A percentile compares a stretch with the other conserved stretches of the same genome.
phyloP scores from a whole-genome alignment of 305 asterid species.

The Solanum chacoense region DNA sequence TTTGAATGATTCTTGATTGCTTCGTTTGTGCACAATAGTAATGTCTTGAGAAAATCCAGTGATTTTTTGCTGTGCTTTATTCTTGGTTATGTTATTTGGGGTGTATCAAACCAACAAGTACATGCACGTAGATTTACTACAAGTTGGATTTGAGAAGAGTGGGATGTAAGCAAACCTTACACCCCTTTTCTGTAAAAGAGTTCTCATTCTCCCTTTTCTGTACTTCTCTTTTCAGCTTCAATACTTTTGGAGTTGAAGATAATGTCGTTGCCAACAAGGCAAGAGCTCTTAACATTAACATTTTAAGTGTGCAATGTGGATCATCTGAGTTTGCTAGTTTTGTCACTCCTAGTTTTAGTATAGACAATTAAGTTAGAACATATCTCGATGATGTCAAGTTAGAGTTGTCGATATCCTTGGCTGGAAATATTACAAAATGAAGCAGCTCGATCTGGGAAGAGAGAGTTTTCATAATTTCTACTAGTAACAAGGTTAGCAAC shows the following conservation, averaged over 20 bases:
- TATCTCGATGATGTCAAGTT: background rate
- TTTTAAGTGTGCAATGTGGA: no score
- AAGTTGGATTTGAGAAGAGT: background rate
- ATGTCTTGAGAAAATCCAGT: background rate
- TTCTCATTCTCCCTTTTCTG: background rate
- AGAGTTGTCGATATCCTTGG: background rate
- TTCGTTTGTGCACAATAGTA: background rate
- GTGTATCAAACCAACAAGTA: background rate
- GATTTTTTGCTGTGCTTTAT: background rate
- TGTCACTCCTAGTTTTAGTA: background rate
- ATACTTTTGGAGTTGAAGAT: background rate
- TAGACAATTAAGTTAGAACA: background rate
- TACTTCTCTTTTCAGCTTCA: background rate
- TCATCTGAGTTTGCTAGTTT: background rate
- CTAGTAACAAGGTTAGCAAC: background rate
- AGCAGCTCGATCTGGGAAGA: background rate
- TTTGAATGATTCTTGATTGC: background rate
- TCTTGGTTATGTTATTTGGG: background rate
- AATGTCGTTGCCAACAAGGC: no score
- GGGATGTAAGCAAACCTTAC: background rate
- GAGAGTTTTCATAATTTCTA: background rate
- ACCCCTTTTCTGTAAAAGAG: background rate
- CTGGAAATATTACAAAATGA: background rate
- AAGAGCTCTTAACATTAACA: no score
- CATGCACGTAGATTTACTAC: background rate